Conservation (phyloP, 768 basidiomycete genomes). For the Leccinum variicolor region DNA sequence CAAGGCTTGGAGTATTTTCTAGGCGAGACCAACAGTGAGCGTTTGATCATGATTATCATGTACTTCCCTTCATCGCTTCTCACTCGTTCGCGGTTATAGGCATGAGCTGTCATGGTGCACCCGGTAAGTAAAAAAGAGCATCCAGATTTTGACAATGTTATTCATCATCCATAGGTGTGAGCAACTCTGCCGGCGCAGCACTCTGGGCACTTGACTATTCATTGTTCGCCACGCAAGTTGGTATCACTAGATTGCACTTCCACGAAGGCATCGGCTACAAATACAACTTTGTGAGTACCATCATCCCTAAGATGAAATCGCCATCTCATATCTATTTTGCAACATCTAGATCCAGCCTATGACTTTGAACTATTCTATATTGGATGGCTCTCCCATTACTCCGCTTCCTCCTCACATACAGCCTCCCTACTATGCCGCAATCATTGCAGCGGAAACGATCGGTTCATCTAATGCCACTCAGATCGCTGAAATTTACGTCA, state of each 20-base stretch:
- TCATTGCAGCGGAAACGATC: slow-evolving; percentile 58
- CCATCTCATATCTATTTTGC: neutral
- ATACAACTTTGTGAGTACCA: slow-evolving; percentile 51
- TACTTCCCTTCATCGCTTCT: neutral
- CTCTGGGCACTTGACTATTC: slow-evolving; percentile 68
- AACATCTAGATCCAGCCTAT: slow-evolving; percentile 57
- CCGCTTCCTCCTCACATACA: slow-evolving; percentile 61
- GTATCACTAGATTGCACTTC: slow-evolving; percentile 55
- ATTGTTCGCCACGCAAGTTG: slow-evolving; percentile 54
- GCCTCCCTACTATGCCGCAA: slow-evolving; percentile 62
- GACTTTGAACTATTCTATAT: slow-evolving; percentile 52
- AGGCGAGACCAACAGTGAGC: slow-evolving; percentile 59
- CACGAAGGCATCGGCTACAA: slow-evolving; percentile 71
- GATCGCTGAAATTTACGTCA: slow-evolving; percentile 47
- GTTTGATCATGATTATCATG: slow-evolving; percentile 24
- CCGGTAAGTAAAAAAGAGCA: slow-evolving; percentile 5
- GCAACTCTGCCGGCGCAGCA: slow-evolving; percentile 68
- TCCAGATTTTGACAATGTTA: neutral
- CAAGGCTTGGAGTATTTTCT: slow-evolving; percentile 54
- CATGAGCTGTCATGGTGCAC: slow-evolving; percentile 39
- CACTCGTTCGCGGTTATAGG: slow-evolving; percentile 10
- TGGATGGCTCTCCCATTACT: slow-evolving; percentile 50
- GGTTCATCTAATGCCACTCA: slow-evolving; percentile 41
- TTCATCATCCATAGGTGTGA: slow-evolving; percentile 42
- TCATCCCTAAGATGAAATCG: neutral